Percentiles rank a stretch among this genome's conserved stretches.
These are phyloP conservation scores for Kwoniella sp. DNA, from an alignment of 768 basidiomycete species.

Conservation along the genomic window DNA sequence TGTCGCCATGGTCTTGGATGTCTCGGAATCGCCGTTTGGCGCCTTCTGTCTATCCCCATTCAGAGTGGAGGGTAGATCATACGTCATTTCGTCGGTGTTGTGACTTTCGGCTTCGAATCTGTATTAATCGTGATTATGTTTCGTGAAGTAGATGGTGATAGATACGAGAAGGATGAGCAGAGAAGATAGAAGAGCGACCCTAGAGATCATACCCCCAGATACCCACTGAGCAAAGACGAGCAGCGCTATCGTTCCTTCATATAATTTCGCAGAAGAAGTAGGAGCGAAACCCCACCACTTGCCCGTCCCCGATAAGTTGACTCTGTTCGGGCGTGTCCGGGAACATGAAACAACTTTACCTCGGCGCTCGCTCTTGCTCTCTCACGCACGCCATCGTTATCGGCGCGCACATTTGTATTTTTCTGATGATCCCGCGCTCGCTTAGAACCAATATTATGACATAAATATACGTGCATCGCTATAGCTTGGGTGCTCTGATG, in stretches of 20 bases:
- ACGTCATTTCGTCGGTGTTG: constrained; percentile 1
- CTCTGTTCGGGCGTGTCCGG: not conserved
- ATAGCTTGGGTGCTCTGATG: no score
- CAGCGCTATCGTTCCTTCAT: no score
- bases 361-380: no score
- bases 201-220: not conserved
- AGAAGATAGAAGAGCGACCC: not conserved
- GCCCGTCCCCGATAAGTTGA: not conserved
- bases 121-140: not conserved
- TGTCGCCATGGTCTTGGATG: not conserved
- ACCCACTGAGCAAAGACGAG: no score
- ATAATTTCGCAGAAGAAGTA: not conserved
- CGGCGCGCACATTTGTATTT: not conserved
- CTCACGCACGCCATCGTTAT: constrained; percentile 3
- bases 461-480: no score
- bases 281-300: no score
- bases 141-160: not conserved
- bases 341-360: not conserved
- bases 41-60: no score
- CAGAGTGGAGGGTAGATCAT: constrained; percentile 8
- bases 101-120: not conserved
- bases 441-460: no score
- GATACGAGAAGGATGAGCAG: not conserved
- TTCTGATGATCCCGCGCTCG: no score
- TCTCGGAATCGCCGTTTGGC: no score